These are phyloP conservation scores for Spergularia marina DNA, from an alignment of 148 eudicot species.

Conservation along the genomic window DNA sequence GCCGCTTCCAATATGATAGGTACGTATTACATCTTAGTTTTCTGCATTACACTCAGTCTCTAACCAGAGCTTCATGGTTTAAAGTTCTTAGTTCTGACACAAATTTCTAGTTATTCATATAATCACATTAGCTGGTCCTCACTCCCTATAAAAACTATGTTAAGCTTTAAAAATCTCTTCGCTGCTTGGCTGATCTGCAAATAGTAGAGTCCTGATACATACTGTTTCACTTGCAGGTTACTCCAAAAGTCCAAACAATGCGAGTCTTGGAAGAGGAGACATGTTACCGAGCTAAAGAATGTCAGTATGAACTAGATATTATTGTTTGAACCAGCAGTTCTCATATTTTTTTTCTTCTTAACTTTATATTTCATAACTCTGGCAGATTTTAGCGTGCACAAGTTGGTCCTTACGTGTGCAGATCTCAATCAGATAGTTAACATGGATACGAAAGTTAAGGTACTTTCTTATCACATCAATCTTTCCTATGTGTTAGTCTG, in stretches of 20 bases:
- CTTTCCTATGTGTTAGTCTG: not conserved
- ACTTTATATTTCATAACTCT: slow-evolving; percentile 16
- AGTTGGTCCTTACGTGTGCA: slow-evolving; percentile 77
- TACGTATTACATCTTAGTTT: slow-evolving; percentile 17
- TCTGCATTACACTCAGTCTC: not conserved
- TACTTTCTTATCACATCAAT: slow-evolving; percentile 14
- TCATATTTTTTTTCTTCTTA: not conserved
- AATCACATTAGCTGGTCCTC: not conserved
- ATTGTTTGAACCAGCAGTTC: slow-evolving; percentile 3
- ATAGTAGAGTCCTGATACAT: not conserved
- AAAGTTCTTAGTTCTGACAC: not conserved
- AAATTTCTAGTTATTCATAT: not conserved
- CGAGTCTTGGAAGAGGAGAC: slow-evolving; percentile 87
- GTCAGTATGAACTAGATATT: slow-evolving; percentile 42
- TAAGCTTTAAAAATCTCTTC: not conserved
- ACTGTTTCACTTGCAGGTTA: slow-evolving; percentile 46
- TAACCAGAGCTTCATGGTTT: not conserved
- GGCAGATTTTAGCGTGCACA: slow-evolving; percentile 80
- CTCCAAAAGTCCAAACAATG: slow-evolving; percentile 88
- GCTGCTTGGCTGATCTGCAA: not conserved
- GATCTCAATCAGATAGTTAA: slow-evolving; percentile 95
- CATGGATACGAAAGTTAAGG: slow-evolving; percentile 96
- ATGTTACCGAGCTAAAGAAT: slow-evolving; percentile 89
- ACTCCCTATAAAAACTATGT: too few relatives aligned
- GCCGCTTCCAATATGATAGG: slow-evolving; percentile 88